Conservation (phyloP, 2,329 filamentous ascomycete species). For the Cercospora beticola region DNA sequence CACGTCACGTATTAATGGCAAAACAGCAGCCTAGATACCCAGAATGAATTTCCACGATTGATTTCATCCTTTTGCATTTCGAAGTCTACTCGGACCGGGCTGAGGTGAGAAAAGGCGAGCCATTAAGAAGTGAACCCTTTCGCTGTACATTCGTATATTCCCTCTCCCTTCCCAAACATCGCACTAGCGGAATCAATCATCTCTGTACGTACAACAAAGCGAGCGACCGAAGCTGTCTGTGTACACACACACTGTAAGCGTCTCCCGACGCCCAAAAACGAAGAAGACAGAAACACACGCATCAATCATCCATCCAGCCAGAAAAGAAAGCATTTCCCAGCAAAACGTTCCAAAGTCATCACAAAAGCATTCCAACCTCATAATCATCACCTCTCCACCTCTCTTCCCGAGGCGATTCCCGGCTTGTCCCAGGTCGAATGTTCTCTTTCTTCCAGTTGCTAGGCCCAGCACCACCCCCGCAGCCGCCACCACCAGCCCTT, state of each 20-base stretch:
- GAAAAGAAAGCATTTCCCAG: not conserved
- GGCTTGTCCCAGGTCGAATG: not conserved
- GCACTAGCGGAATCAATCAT: not conserved
- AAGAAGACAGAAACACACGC: not conserved
- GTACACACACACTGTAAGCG: not conserved
- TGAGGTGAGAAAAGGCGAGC: not conserved
- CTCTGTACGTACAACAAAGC: not conserved
- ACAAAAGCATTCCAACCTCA: not conserved
- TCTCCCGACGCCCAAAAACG: not conserved
- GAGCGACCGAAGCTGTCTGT: not conserved
- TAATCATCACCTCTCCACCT: not conserved
- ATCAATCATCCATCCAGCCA: not conserved
- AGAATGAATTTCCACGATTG: not conserved
- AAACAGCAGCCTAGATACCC: not conserved
- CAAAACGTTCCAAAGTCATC: not conserved
- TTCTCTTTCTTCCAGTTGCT: not conserved
- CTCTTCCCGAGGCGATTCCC: not conserved
- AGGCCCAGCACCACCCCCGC: not conserved
- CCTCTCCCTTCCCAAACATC: not conserved
- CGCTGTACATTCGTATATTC: not conserved
- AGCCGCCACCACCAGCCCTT: not conserved
- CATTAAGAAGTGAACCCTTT: not conserved
- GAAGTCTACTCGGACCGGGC: not conserved
- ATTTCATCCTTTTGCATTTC: not conserved
- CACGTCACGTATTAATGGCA: not conserved